Percentiles rank a stretch among this genome's conserved stretches.
Conservation (phyloP, 495 filamentous ascomycete genomes). For the Oidiodendron maius region DNA sequence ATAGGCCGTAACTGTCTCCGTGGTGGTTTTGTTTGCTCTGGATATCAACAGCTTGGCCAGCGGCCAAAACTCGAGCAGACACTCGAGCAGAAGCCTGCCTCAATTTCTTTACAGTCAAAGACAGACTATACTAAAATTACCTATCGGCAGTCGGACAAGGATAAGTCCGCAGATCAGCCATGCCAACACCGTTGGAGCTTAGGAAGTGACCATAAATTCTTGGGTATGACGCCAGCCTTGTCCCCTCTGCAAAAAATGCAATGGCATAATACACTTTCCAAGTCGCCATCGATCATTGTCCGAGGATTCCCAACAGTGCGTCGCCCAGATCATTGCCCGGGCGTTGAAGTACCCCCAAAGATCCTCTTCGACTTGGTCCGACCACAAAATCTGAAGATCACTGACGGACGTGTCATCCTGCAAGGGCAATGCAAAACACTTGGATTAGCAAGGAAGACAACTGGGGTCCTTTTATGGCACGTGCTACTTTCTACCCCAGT, state of each 20-base stretch:
- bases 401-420: background rate
- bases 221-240: too few relatives aligned
- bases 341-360: constrained; percentile 1
- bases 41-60: constrained; percentile 74
- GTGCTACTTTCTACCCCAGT: background rate
- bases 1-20: constrained; percentile 87
- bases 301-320: constrained; percentile 3
- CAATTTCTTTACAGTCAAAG: constrained; percentile 81
- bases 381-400: background rate
- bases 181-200: too few relatives aligned
- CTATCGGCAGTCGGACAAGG: too few relatives aligned
- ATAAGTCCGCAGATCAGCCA: too few relatives aligned
- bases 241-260: too few relatives aligned
- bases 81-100: constrained; percentile 51
- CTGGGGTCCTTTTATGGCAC: background rate
- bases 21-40: constrained; percentile 88
- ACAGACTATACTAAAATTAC: too few relatives aligned
- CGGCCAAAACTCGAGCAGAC: constrained; percentile 63
- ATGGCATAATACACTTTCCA: too few relatives aligned
- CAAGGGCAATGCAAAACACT: background rate
- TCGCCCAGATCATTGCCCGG: constrained; percentile 1
- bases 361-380: background rate
- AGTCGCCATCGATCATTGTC: too few relatives aligned
- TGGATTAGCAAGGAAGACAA: background rate
- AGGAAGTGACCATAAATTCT: too few relatives aligned